phyloP scores from a whole-genome alignment of 768 basidiomycete genomes.

The Tricholoma saponaceum region DNA sequence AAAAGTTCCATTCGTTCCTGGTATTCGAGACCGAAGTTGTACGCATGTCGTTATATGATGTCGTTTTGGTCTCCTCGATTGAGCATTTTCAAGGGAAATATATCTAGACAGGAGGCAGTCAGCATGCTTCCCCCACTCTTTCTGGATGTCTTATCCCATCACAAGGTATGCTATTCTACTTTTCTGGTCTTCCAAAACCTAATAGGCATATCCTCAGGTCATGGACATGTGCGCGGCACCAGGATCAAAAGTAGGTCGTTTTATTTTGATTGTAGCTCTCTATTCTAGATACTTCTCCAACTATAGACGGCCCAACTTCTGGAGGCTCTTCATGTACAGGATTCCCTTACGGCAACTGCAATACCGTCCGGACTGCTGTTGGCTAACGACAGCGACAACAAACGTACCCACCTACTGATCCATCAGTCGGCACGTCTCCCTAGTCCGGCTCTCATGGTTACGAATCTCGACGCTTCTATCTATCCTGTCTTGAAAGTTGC shows the following conservation, averaged over 20 bases:
- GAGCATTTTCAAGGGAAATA: conserved; percentile 64
- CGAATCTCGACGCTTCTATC: conserved; percentile 91
- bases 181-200: background rate
- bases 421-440: conserved; percentile 96
- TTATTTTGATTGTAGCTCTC: background rate
- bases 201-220: conserved; percentile 40
- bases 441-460: conserved; percentile 89
- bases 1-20: conserved; percentile 91
- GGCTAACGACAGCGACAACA: conserved; percentile 94
- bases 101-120: conserved; percentile 95
- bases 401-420: conserved; percentile 92
- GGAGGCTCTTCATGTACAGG: conserved; percentile 87
- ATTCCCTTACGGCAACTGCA: conserved; percentile 56
- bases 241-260: conserved; percentile 77
- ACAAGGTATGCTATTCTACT: conserved; percentile 46
- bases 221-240: conserved; percentile 99
- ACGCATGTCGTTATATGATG: conserved; percentile 25
- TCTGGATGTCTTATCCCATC: conserved; percentile 91
- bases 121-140: conserved; percentile 99
- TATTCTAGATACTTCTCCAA: background rate
- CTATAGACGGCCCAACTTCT: conserved; percentile 88
- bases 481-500: conserved; percentile 66
- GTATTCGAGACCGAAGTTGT: conserved; percentile 98
- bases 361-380: conserved; percentile 84
- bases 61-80: background rate